These are phyloP conservation scores for Fusarium marasasianum DNA, from an alignment of 2,329 filamentous ascomycete species.

Conservation along the genomic window DNA sequence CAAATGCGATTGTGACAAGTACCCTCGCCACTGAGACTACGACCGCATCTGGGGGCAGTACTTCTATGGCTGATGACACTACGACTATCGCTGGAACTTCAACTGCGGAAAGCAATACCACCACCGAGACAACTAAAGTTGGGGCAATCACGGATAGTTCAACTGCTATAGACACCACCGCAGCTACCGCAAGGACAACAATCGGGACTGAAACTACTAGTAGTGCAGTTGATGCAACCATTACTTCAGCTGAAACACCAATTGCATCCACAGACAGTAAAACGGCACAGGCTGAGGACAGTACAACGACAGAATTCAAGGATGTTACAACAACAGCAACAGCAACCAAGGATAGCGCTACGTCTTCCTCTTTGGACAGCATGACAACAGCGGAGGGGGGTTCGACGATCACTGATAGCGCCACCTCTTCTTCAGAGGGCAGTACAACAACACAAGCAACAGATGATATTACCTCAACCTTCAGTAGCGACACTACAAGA, in stretches of 20 bases:
- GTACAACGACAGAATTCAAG: fast-evolving
- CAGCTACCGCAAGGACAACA: not conserved
- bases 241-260: fast-evolving
- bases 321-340: not conserved
- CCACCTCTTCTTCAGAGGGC: fast-evolving
- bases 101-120: fast-evolving
- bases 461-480: not conserved
- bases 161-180: not conserved
- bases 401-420: fast-evolving
- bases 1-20: not conserved
- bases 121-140: fast-evolving
- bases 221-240: fast-evolving
- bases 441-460: fast-evolving
- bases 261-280: no score
- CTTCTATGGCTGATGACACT: not conserved
- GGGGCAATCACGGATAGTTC: fast-evolving
- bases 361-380: no score
- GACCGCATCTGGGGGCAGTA: not conserved
- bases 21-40: fast-evolving
- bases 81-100: fast-evolving
- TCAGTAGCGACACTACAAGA: fast-evolving
- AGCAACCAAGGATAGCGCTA: fast-evolving
- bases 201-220: not conserved
- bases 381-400: fast-evolving
- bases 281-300: not conserved